Evolutionary conservation across 129 eudicot genomes (phyloP).

Genomic region (Sambucus nigra): DNA sequence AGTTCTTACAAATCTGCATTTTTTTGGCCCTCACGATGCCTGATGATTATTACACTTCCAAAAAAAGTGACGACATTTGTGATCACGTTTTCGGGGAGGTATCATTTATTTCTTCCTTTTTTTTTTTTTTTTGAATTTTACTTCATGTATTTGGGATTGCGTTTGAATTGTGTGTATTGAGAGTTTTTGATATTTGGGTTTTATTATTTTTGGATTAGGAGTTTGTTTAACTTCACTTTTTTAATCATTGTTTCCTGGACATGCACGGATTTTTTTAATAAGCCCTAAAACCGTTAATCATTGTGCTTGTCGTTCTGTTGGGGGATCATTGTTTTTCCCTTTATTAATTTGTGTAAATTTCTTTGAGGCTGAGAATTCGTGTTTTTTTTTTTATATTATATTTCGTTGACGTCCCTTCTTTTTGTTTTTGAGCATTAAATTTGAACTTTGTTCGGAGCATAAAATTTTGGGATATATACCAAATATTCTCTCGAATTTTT

Average conservation of each 20-base stretch:
- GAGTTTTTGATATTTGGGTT: background rate
- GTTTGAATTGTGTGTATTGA: too few species aligned
- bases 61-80: slow-evolving; percentile 56
- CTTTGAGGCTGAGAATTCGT: background rate
- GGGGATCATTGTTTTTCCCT: too few species aligned
- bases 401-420: too few species aligned
- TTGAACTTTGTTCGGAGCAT: too few species aligned
- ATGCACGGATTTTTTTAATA: background rate
- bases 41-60: slow-evolving; percentile 47
- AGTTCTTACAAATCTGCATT: background rate
- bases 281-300: background rate
- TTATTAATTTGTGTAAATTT: background rate
- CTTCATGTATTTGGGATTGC: background rate
- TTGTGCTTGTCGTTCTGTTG: too few species aligned
- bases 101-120: slow-evolving; percentile 5
- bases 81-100: slow-evolving; percentile 56
- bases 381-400: background rate
- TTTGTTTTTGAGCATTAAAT: too few species aligned
- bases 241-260: background rate
- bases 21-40: slow-evolving; percentile 18
- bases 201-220: background rate
- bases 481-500: too few species aligned
- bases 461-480: too few species aligned
- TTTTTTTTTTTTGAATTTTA: background rate
- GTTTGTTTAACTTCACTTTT: background rate